phyloP scores from a whole-genome alignment of 345 rosid genomes.

The Cochlearia excelsa region DNA sequence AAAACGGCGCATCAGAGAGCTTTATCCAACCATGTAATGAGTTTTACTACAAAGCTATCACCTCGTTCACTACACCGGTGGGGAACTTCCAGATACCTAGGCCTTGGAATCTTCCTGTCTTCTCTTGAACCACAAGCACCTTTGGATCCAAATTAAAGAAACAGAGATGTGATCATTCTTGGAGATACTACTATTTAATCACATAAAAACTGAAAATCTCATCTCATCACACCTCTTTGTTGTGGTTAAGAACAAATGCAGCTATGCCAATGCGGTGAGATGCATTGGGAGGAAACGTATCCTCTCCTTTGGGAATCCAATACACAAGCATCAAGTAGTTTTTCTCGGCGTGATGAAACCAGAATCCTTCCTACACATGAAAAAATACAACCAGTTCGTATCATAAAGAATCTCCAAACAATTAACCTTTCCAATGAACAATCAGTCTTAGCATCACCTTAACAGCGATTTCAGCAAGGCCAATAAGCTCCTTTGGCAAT shows the following conservation, averaged over 20 bases:
- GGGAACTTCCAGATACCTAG: conserved; percentile 81
- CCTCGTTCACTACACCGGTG: conserved; percentile 83
- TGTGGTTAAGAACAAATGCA: conserved; percentile 70
- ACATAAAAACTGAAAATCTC: background rate
- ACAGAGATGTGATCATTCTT: conserved; percentile 13
- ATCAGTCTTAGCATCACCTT: conserved; percentile 45
- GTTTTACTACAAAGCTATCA: conserved; percentile 15
- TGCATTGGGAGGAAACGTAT: conserved; percentile 81
- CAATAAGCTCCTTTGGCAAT: conserved; percentile 58
- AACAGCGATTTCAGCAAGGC: conserved; percentile 70
- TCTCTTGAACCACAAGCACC: conserved; percentile 87
- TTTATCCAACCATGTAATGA: conserved; percentile 4
- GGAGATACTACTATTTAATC: background rate
- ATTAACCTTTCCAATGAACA: background rate
- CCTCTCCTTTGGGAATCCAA: conserved; percentile 66
- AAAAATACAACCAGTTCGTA: background rate
- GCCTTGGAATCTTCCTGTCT: conserved; percentile 43
- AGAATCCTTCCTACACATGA: conserved; percentile 73
- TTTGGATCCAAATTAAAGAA: conserved; percentile 25
- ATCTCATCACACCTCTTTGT: conserved; percentile 57
- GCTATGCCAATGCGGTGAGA: conserved; percentile 73
- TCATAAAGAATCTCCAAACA: background rate
- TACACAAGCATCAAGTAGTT: conserved; percentile 73
- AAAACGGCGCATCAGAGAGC: conserved; percentile 14
- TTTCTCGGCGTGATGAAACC: conserved; percentile 92